Base-by-base conservation (phyloP, 345 rosid genomes). In the Salix koriyanagi region DNA sequence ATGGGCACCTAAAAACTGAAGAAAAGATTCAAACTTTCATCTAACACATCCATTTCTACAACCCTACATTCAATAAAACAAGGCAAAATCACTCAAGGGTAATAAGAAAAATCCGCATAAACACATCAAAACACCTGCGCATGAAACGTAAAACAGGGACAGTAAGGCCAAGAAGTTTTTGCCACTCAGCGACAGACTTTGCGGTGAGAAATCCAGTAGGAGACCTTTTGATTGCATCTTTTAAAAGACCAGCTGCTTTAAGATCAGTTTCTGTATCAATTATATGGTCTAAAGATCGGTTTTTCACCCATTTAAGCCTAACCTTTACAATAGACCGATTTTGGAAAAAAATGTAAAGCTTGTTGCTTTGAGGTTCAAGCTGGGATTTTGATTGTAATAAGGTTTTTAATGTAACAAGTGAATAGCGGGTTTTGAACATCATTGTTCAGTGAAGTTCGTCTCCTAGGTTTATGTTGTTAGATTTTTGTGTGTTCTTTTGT, bases 291-390 rank as follows among this genome's bases (percentile, higher is more conserved):
- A 90, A 75, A 82, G 94, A 80, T 68, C 90, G 89, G 81, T 92
- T 94, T 76, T 92, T 94, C 25, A 94, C 97, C 98, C 99, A 94
- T 81, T 96, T 94, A 41, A 96, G 84, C 82, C 97, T 89, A 75
- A 94, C 97, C 73, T 88, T 96, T 18, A 67, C 76, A 16, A 79
- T 68, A 34, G 52, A 71, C 65, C 82, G 60, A 36, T 14, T 41
- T 54, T 78, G 79, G 23, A 67, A 34, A 41, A 50, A 48, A 39
- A 25, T 19, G 42, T 61, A 26, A 69, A 67, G 81, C 7, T 21
- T 26, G 34, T 0, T 48, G 52, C 54, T 60, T 54, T 37, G 50
- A 50, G 52, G 65, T 18, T 73, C 74, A 34, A 68, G 30, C 7
- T 26, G 15, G 65, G 69, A 56, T 54, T 74, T 73, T 37, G 34